Conservation (phyloP, 108 stramenopile species). For the Nitzschia inconspicua region DNA sequence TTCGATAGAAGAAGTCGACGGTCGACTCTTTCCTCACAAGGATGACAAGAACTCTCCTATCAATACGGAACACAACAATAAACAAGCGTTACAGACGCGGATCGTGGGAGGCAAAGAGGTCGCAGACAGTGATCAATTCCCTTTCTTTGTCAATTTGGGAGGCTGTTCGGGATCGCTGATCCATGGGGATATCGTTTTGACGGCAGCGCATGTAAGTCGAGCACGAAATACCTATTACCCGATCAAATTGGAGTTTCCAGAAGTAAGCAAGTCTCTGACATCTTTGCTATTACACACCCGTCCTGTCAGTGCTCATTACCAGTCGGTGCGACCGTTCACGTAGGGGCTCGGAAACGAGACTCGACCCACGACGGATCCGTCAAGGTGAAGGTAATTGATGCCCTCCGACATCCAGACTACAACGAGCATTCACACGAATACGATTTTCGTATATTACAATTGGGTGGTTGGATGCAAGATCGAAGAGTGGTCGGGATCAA, state of each 20-base stretch:
- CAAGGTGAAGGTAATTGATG: background rate
- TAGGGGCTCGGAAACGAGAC: background rate
- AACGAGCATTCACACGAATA: conserved; percentile 1
- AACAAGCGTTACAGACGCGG: background rate
- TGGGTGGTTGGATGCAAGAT: conserved; percentile 7
- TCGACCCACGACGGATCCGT: conserved; percentile 4
- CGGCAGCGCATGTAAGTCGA: conserved; percentile 27
- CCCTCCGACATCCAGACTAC: conserved; percentile 19
- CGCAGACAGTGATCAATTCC: background rate
- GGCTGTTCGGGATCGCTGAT: conserved; percentile 20
- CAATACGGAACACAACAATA: too few relatives aligned
- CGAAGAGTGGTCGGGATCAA: background rate
- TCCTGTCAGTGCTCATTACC: too few relatives aligned
- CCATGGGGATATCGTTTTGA: conserved; percentile 17
- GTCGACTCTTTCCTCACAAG: too few relatives aligned
- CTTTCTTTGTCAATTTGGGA: conserved; percentile 25
- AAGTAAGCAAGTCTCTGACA: background rate
- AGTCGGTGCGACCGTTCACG: background rate
- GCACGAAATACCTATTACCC: background rate
- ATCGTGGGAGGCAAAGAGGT: conserved; percentile 23
- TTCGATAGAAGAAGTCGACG: too few relatives aligned
- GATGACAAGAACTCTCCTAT: too few relatives aligned
- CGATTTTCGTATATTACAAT: conserved; percentile 24
- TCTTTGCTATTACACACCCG: background rate
- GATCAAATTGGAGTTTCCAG: background rate